Conservation (phyloP, 805 yeast genomes). For the Clavispora phyllophila region DNA sequence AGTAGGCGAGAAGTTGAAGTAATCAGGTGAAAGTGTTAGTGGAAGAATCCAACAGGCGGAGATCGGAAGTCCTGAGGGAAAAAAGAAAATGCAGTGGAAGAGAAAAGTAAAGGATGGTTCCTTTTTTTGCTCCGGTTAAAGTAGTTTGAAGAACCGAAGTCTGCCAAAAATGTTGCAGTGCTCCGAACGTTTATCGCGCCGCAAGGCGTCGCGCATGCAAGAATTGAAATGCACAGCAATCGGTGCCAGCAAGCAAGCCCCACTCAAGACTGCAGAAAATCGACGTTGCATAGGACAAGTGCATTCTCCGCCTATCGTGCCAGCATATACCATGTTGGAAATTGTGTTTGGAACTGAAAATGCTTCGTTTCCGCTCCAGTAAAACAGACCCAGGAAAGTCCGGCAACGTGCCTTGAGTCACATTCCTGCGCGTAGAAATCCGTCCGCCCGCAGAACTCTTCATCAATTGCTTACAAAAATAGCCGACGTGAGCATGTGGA, state of each 20-base stretch:
- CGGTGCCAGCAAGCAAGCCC: background rate
- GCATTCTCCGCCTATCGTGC: too few relatives aligned
- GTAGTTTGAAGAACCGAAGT: background rate
- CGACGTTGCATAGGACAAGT: too few relatives aligned
- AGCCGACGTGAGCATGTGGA: slow-evolving; percentile 1
- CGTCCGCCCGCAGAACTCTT: background rate
- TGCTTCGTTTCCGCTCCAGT: too few relatives aligned
- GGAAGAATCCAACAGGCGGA: background rate
- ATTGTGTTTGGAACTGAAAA: too few relatives aligned
- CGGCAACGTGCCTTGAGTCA: background rate
- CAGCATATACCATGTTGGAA: too few relatives aligned
- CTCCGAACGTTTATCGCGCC: slow-evolving; percentile 1
- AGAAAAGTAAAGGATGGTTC: background rate
- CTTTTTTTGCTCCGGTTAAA: background rate
- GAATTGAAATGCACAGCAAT: background rate
- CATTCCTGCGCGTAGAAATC: background rate
- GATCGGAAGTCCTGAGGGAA: background rate
- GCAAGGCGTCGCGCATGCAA: background rate
- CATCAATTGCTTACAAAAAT: background rate
- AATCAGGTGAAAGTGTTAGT: background rate
- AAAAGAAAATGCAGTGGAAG: background rate
- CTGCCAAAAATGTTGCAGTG: background rate
- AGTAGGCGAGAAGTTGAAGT: background rate
- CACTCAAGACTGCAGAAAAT: background rate
- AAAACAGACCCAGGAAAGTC: too few relatives aligned